Evolutionary conservation across 495 filamentous ascomycete genomes (phyloP).

Genomic region (Immersiella caudata): DNA sequence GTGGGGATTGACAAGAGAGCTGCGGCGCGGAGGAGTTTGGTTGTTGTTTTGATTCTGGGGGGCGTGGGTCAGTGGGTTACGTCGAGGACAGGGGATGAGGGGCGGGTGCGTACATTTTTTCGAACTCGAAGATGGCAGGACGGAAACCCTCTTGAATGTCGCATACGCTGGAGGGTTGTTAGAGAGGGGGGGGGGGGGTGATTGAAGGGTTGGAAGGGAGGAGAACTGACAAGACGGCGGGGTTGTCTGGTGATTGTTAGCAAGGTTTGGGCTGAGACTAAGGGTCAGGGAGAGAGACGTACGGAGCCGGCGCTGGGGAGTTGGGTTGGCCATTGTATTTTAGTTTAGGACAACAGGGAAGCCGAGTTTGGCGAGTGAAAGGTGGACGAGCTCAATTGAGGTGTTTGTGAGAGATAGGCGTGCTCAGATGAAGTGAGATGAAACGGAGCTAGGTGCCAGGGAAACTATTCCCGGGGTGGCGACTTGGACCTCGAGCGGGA

Average conservation of each 20-base stretch:
- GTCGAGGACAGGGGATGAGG: not conserved
- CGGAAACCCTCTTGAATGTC: slow-evolving; percentile 96
- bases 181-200: not conserved
- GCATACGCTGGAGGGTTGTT: slow-evolving; percentile 68
- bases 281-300: slow-evolving; percentile 21
- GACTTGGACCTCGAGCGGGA: not conserved
- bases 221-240: slow-evolving; percentile 65
- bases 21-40: slow-evolving; percentile 57
- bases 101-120: slow-evolving; percentile 62
- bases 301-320: slow-evolving; percentile 46
- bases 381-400: not conserved
- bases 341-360: not conserved
- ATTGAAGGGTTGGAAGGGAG: not conserved
- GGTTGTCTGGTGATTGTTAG: slow-evolving; percentile 54
- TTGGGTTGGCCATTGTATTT: slow-evolving; percentile 33
- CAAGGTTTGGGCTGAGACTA: not conserved
- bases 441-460: not conserved
- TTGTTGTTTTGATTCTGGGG: slow-evolving; percentile 53
- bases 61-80: slow-evolving; percentile 3
- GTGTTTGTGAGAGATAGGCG: not conserved
- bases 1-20: slow-evolving; percentile 73
- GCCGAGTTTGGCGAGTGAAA: not conserved
- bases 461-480: not conserved
- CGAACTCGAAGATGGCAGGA: slow-evolving; percentile 75
- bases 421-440: not conserved